Evolutionary conservation across 495 filamentous ascomycete species (phyloP), one percentile per base, ranked within the genome.

Genomic region (Clavariopsis aquatica): DNA sequence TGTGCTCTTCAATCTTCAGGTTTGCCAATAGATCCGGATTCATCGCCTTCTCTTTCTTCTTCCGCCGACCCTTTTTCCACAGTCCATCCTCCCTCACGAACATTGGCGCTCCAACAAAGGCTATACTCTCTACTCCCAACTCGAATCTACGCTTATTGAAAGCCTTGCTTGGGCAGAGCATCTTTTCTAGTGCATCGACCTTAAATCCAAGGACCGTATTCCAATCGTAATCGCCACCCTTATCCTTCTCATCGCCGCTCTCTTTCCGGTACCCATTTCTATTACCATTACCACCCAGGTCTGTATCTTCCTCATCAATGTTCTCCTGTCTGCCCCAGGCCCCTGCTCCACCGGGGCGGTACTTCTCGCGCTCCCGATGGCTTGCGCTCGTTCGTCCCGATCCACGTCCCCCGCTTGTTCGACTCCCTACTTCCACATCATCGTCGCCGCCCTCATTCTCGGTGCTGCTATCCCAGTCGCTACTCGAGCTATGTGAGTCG

Each of bases 71-170:
- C 79, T 92, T 96, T 74, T 84, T 85, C 94, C 94, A 98, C 46
- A 79, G 78, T 1, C 93, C 94, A 77, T 95, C 92, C 60, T 91
- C 87, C 5, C 87, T 84, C 43, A 94, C 87, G 73, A 93, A 93
- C 38, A 96, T 85, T 17, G 94, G 94, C 77, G 89, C 90, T 1
- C 93, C 90, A 8, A 96, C 81, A 71, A 94, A 96, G 47, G 87
- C 85, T 49, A 94, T 76, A 60, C 90, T 89, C 69, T 96, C 92
- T 5, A 98, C 79, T 2, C 87, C 88, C 52, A 97, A 79, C 72
- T 97, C 92, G 72, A 96, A 96, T 17, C 87, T 85, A 63, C 84
- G 84, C 78, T 94, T 93, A 72, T 96, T 90, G 77, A 87, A 93
- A n/a, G 85, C 84, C 52, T 83, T 78, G 55, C 85, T 83, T 12